Evolutionary conservation across 805 yeast genomes (phyloP), one percentile per base, ranked within the genome.

Genomic region (Candida golubevii): DNA sequence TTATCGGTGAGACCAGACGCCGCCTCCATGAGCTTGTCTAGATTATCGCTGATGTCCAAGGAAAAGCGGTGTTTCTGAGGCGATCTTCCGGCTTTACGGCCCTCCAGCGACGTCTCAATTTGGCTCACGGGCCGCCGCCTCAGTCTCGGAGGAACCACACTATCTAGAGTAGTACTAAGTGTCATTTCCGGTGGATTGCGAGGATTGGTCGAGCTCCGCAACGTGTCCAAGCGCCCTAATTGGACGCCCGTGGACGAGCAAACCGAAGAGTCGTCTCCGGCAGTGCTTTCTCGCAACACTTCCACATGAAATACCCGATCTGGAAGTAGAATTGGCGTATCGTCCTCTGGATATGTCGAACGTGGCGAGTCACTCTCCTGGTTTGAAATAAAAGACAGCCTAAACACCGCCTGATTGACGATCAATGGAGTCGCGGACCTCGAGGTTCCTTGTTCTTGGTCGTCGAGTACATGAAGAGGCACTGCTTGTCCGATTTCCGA

Each of bases 61-160:
- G 70, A 63, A 5, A 52, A 38, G 18, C 63, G 54, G 33, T 42
- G 38, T 33, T 36, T 41, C 15, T 46, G 41, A 18, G 10, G 26
- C 13, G 27, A 33, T 9, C 14, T 13, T 6, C 29, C 29, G 15
- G 30, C 38, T 11, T 31, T 36, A 11, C 35, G 31, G 23, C 23
- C 23, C 10, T 30, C 40, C 8, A 31, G 26, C 37, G 29, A 39
- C 38, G 44, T 36, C 26, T 46, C 39, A 15, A 38, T 35, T 40
- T 51, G 66, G 46, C 69, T 65, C 26, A 60, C 60, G 7, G 75
- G 75, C 45, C 75, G 53, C 37, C 66, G 56, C 7, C 58, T 58
- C 32, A 72, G 68, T 41, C 75, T 58, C 1, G 72, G 65, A 2
- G 75, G 75, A 2, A 71, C 56, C 4, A 70, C 55, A 6, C 56